A percentile compares a stretch with the other conserved stretches of the same genome.
Conservation (phyloP, 768 basidiomycete genomes). For the Russula dissimulans region DNA sequence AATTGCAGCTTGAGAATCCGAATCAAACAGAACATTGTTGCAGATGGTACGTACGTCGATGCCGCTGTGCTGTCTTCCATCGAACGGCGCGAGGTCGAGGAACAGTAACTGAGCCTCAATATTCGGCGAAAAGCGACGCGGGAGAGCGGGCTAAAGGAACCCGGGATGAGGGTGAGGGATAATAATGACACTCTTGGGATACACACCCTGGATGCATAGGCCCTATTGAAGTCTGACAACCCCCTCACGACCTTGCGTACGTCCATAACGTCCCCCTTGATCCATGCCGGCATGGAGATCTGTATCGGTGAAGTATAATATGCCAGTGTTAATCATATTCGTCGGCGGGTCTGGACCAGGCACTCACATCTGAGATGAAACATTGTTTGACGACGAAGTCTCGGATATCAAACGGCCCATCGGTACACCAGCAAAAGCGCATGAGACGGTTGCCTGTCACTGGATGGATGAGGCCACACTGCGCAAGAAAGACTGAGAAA, state of each 20-base stretch:
- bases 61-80: conserved; percentile 81
- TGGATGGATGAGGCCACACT: conserved; percentile 60
- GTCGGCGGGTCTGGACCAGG: conserved; percentile 16
- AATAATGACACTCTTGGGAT: not conserved
- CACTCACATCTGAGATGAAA: conserved; percentile 67
- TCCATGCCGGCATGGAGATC: conserved; percentile 64
- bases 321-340: conserved; percentile 3
- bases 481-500: conserved; percentile 59
- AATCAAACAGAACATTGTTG: not conserved
- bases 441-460: conserved; percentile 45
- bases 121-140: conserved; percentile 38
- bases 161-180: not conserved
- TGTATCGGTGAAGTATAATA: conserved; percentile 24
- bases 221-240: conserved; percentile 26
- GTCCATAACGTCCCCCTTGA: conserved; percentile 66
- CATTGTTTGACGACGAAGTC: conserved; percentile 87
- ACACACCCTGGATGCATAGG: conserved; percentile 6
- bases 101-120: conserved; percentile 65
- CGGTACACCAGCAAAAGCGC: conserved; percentile 75
- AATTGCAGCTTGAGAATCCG: not conserved
- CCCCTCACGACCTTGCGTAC: conserved; percentile 51
- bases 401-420: conserved; percentile 75
- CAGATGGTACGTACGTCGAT: conserved; percentile 62
- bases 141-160: conserved; percentile 17
- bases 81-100: conserved; percentile 66